Percentiles rank a stretch among this genome's conserved stretches.
phyloP scores from a whole-genome alignment of 2,329 filamentous ascomycete species.

The Sarocladiaceae sp. region DNA sequence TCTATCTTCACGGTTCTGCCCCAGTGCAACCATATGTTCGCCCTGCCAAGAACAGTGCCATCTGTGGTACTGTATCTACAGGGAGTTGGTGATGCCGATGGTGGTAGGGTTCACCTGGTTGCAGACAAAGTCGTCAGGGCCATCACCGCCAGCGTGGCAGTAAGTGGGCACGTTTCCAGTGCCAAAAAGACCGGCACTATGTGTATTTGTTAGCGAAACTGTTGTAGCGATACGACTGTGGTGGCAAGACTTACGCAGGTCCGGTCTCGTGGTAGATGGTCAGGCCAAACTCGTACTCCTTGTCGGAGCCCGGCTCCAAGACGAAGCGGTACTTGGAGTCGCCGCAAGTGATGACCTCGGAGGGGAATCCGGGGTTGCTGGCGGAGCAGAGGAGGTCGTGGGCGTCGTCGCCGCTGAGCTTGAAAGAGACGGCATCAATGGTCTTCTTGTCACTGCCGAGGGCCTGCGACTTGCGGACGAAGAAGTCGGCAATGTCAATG shows the following conservation, averaged over 20 bases:
- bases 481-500: slow-evolving; percentile 18
- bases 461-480: slow-evolving; percentile 16
- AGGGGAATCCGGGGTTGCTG: slow-evolving; percentile 14
- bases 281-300: slow-evolving; percentile 14
- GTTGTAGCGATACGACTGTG: not conserved
- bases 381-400: slow-evolving; percentile 13
- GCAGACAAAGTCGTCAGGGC: slow-evolving; percentile 15
- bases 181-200: slow-evolving; percentile 16
- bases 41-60: too few species aligned
- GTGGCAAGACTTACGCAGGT: slow-evolving; percentile 15
- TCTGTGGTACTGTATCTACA: too few species aligned
- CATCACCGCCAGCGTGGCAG: slow-evolving; percentile 16
- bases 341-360: slow-evolving; percentile 19
- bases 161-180: slow-evolving; percentile 15
- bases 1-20: too few species aligned
- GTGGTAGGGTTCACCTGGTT: slow-evolving; percentile 13
- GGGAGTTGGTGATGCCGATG: slow-evolving; percentile 16
- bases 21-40: too few species aligned
- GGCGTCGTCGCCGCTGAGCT: slow-evolving; percentile 16
- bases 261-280: slow-evolving; percentile 18
- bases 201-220: not conserved
- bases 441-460: slow-evolving; percentile 1
- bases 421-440: slow-evolving; percentile 16
- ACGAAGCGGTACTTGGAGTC: slow-evolving; percentile 23
- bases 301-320: slow-evolving; percentile 13